phyloP scores from a whole-genome alignment of 2,329 filamentous ascomycete genomes.

The Leptographium galeiforme region DNA sequence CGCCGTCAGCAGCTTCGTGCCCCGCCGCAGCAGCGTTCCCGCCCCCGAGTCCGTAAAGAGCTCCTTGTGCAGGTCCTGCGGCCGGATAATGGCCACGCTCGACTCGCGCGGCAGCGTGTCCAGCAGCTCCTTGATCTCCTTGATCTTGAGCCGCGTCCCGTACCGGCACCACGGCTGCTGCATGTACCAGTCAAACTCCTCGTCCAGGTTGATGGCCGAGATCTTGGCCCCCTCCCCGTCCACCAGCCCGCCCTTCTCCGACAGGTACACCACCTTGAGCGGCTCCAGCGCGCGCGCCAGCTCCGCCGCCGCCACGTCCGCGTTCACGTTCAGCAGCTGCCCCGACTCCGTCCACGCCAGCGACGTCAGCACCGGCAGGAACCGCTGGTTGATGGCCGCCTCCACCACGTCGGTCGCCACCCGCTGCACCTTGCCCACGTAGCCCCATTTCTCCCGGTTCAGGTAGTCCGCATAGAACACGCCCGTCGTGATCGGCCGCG shows the following conservation, averaged over 20 bases:
- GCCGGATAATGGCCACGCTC: conserved; percentile 94
- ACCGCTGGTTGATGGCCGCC: conserved; percentile 78
- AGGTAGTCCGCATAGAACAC: conserved; percentile 91
- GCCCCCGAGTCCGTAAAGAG: conserved; percentile 92
- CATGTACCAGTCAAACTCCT: conserved; percentile 91
- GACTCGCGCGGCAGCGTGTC: conserved; percentile 81
- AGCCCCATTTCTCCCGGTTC: conserved; percentile 90
- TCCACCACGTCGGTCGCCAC: conserved; percentile 87
- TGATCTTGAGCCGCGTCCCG: conserved; percentile 91
- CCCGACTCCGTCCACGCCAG: conserved; percentile 91
- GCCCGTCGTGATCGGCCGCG: conserved; percentile 76
- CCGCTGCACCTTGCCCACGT: conserved; percentile 87
- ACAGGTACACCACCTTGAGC: conserved; percentile 95
- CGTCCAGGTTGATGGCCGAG: conserved; percentile 91
- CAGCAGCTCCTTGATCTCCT: conserved; percentile 89
- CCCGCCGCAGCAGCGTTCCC: conserved; percentile 81
- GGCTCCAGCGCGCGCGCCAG: conserved; percentile 80
- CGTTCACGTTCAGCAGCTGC: conserved; percentile 92
- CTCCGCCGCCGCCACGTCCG: conserved; percentile 90
- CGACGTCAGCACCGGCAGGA: conserved; percentile 85
- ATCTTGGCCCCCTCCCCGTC: conserved; percentile 92
- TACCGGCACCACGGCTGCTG: conserved; percentile 88
- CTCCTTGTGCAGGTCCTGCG: conserved; percentile 89
- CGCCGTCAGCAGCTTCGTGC: conserved; percentile 73
- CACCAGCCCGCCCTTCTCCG: conserved; percentile 92